Conservation (phyloP, 225 moss, liverwort and hornwort species). For the Polytrichum formosum region DNA sequence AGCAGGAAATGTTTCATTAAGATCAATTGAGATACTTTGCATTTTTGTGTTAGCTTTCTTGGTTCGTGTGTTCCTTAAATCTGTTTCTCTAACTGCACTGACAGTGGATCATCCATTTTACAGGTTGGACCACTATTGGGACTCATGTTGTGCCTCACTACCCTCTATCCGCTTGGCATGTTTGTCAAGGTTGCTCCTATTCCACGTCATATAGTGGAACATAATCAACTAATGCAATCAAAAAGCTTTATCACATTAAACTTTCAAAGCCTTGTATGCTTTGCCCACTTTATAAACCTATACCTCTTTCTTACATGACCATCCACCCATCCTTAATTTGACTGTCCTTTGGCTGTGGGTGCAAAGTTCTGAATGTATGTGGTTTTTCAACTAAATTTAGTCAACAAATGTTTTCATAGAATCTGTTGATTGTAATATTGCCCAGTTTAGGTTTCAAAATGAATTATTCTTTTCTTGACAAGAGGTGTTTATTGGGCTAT, state of each 20-base stretch:
- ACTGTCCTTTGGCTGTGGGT: no score
- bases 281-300: no score
- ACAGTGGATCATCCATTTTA: constrained; percentile 5
- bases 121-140: constrained; percentile 94
- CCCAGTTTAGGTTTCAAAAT: not conserved
- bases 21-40: not conserved
- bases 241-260: not conserved
- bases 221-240: no score
- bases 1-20: not conserved
- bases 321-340: no score
- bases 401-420: no score
- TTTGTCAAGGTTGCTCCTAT: constrained; percentile 68
- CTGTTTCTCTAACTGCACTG: not conserved
- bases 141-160: constrained; percentile 81
- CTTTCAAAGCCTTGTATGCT: no score
- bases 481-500: not conserved
- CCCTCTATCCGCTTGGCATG: constrained; percentile 90
- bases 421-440: no score
- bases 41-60: constrained; percentile 4
- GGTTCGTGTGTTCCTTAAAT: no score
- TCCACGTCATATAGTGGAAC: no score
- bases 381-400: no score
- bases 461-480: not conserved
- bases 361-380: no score
- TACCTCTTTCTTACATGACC: no score